Evolutionary conservation across 768 basidiomycete genomes (phyloP).

Genomic region (Podaxis sp.): DNA sequence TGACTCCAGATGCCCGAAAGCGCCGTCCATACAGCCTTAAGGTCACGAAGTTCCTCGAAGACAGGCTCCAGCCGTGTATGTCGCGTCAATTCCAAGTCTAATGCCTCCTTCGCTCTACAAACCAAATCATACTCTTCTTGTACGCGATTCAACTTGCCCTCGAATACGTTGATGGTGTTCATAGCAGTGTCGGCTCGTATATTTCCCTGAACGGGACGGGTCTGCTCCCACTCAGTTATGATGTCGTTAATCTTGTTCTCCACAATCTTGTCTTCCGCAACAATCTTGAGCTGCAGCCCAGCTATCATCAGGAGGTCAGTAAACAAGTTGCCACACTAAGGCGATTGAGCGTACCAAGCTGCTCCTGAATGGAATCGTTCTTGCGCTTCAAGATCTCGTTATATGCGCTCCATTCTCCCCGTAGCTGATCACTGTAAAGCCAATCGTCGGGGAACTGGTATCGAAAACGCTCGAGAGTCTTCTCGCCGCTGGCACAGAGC

Average conservation of each 20-base stretch:
- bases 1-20: conserved; percentile 97
- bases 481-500: conserved; percentile 91
- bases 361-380: conserved; percentile 98
- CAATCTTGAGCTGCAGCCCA: conserved; percentile 97
- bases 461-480: conserved; percentile 94
- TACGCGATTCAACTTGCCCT: conserved; percentile 84
- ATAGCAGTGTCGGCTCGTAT: conserved; percentile 96
- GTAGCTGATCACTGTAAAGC: conserved; percentile 97
- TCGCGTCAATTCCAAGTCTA: conserved; percentile 88
- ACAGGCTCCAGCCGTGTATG: conserved; percentile 92
- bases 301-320: conserved; percentile 43
- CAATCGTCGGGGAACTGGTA: conserved; percentile 97
- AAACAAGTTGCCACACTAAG: neutral
- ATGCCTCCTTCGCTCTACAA: conserved; percentile 93
- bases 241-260: conserved; percentile 94
- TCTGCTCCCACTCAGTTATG: conserved; percentile 91
- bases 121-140: conserved; percentile 96
- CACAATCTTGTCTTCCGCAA: conserved; percentile 98
- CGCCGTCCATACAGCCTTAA: conserved; percentile 99
- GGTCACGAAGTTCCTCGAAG: conserved; percentile 91
- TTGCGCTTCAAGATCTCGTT: conserved; percentile 97
- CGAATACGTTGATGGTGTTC: conserved; percentile 94
- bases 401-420: conserved; percentile 98
- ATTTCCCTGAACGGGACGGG: conserved; percentile 94
- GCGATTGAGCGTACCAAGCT: conserved; percentile 69